Conservation (phyloP, 805 yeast species). For the Candida railenensis region DNA sequence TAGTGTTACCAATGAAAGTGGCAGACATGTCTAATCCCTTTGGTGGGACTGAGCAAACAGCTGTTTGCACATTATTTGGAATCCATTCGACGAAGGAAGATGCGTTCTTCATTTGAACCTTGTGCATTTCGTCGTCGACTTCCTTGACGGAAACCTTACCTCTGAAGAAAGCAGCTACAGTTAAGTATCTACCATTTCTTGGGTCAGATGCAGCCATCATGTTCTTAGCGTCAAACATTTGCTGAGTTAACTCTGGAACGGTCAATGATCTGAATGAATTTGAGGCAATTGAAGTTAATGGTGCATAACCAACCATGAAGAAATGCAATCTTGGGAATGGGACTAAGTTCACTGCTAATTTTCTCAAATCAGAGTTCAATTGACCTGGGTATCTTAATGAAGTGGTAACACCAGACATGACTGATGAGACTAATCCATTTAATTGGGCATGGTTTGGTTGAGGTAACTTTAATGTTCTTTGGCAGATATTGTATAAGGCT, state of each 20-base stretch:
- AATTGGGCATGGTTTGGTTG: constrained; percentile 79
- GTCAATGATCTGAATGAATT: constrained; percentile 80
- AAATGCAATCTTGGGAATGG: constrained; percentile 95
- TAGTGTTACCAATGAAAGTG: constrained; percentile 89
- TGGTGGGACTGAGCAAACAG: constrained; percentile 90
- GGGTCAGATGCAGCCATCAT: constrained; percentile 98
- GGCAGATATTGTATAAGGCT: constrained; percentile 88
- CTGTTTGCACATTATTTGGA: constrained; percentile 92
- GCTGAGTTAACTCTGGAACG: constrained; percentile 91
- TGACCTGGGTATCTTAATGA: constrained; percentile 94
- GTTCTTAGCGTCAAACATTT: constrained; percentile 86
- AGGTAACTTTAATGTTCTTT: constrained; percentile 74
- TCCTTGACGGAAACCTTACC: constrained; percentile 91
- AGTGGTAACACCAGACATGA: constrained; percentile 95
- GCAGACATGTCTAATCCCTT: constrained; percentile 84
- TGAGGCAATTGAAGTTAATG: constrained; percentile 78
- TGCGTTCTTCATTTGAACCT: constrained; percentile 77
- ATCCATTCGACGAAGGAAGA: constrained; percentile 93
- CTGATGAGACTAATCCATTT: constrained; percentile 81
- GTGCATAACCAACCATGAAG: constrained; percentile 95
- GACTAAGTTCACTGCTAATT: constrained; percentile 89
- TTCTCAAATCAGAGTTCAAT: constrained; percentile 87
- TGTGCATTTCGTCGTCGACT: constrained; percentile 90
- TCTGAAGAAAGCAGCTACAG: constrained; percentile 92
- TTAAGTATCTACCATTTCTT: constrained; percentile 83